Percentiles rank a stretch among this genome's conserved stretches.
These are phyloP conservation scores for Saprolegnia diclina DNA, from an alignment of 352 stramenopile genomes.

Conservation along the genomic window DNA sequence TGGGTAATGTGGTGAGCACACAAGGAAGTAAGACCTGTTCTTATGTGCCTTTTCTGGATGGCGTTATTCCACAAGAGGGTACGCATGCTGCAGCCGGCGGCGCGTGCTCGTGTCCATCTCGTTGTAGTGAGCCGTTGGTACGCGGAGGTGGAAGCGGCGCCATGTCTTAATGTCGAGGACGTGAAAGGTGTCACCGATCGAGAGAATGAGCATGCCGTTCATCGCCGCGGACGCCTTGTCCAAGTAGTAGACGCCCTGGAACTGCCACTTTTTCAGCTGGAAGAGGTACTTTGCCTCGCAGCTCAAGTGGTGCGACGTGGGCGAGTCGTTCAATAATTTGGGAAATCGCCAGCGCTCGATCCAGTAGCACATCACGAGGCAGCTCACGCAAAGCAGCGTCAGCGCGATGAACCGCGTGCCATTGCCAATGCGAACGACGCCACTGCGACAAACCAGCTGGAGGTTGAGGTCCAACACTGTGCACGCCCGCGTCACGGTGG, in stretches of 20 bases:
- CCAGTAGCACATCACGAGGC: not conserved
- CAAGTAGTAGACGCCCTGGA: not conserved
- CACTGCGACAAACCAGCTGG: not conserved
- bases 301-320: not conserved
- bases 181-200: not conserved
- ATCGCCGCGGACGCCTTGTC: conserved; percentile 1
- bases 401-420: not conserved
- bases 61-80: not conserved
- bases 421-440: not conserved
- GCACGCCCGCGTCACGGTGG: not conserved
- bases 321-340: not conserved
- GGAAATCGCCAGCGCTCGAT: not conserved
- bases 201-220: not conserved
- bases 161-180: not conserved
- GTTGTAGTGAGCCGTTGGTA: not conserved
- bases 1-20: too few relatives aligned
- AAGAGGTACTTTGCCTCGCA: not conserved
- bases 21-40: too few relatives aligned
- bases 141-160: not conserved
- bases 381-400: not conserved
- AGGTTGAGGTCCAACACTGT: not conserved
- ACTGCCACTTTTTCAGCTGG: not conserved
- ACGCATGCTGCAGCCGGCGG: not conserved
- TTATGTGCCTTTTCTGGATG: too few relatives aligned
- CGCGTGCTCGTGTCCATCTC: not conserved